A percentile compares a stretch with the other conserved stretches of the same genome.
Evolutionary conservation across 495 filamentous ascomycete species (phyloP).

Genomic region (Podospora pseudoanserina): DNA sequence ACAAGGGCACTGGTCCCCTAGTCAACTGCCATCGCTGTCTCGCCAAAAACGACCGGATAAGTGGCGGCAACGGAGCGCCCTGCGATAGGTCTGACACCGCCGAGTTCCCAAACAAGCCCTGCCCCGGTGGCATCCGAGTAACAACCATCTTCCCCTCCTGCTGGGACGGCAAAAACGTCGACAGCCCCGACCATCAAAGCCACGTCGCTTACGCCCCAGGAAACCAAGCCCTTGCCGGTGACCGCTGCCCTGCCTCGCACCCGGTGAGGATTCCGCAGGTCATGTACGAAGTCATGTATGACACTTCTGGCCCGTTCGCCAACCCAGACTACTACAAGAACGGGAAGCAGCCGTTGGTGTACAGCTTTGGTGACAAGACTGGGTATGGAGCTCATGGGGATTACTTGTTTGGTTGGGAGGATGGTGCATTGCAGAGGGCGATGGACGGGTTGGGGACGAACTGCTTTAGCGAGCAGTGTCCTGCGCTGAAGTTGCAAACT

Average conservation of each 20-base stretch:
- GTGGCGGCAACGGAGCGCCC: slow-evolving; percentile 1
- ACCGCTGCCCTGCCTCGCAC: slow-evolving; percentile 40
- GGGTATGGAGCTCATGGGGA: slow-evolving; percentile 42
- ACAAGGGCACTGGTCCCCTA: slow-evolving; percentile 40
- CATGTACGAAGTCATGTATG: slow-evolving; percentile 45
- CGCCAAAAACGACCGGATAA: slow-evolving; percentile 63
- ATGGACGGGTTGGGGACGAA: slow-evolving; percentile 31
- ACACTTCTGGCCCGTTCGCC: slow-evolving; percentile 27
- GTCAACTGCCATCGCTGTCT: slow-evolving; percentile 61
- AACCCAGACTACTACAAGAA: slow-evolving; percentile 35
- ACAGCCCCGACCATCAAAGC: slow-evolving; percentile 55
- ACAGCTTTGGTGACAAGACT: slow-evolving; percentile 38
- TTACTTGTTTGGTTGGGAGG: slow-evolving; percentile 46
- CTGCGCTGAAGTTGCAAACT: slow-evolving; percentile 2
- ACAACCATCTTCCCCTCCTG: slow-evolving; percentile 54
- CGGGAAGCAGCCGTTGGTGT: slow-evolving; percentile 41
- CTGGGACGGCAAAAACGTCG: slow-evolving; percentile 68
- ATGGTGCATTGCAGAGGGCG: slow-evolving; percentile 38
- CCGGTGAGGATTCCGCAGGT: slow-evolving; percentile 43
- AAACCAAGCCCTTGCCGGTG: slow-evolving; percentile 44
- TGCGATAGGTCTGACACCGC: slow-evolving; percentile 27
- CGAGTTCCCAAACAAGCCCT: slow-evolving; percentile 31
- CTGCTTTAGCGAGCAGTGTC: slow-evolving; percentile 7
- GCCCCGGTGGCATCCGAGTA: slow-evolving; percentile 40
- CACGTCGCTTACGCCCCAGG: slow-evolving; percentile 62